Evolutionary conservation across 2,329 filamentous ascomycete genomes (phyloP).

Genomic region (Penicillium sp.): DNA sequence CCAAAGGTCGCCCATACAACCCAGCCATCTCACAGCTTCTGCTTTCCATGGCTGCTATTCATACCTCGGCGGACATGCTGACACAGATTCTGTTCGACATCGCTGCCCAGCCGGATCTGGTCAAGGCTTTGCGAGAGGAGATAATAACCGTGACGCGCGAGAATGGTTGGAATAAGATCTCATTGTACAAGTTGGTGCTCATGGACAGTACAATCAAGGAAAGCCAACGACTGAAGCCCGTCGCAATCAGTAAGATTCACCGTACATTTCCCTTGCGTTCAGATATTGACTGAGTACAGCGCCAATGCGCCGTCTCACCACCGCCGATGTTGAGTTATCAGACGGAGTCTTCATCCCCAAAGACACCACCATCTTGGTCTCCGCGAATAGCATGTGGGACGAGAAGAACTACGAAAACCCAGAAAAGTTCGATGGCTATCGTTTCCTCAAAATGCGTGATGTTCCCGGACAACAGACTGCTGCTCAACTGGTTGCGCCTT

Average conservation of each 20-base stretch:
- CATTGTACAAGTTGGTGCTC: too few relatives aligned
- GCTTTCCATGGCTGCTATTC: conserved; percentile 18
- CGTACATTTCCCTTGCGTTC: neutral
- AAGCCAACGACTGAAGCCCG: conserved; percentile 27
- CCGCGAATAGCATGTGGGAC: neutral
- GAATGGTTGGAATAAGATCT: too few relatives aligned
- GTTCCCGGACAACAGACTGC: neutral
- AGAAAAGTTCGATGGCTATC: neutral
- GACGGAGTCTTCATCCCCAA: neutral
- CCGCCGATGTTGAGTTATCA: neutral
- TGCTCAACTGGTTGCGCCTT: neutral
- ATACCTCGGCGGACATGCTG: conserved; percentile 20
- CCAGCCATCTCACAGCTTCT: conserved; percentile 14
- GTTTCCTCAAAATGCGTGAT: neutral
- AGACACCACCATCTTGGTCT: neutral
- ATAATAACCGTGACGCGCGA: conserved; percentile 12
- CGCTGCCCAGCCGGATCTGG: conserved; percentile 1
- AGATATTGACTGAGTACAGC: neutral
- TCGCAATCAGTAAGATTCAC: conserved; percentile 10
- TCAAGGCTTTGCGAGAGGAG: conserved; percentile 17
- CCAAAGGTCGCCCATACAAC: conserved; percentile 18
- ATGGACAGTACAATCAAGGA: conserved; percentile 39
- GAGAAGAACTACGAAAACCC: neutral
- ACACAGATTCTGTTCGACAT: conserved; percentile 19
- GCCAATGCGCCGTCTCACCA: neutral